phyloP scores from a whole-genome alignment of 768 basidiomycete species.

The Mycena leptocephala region DNA sequence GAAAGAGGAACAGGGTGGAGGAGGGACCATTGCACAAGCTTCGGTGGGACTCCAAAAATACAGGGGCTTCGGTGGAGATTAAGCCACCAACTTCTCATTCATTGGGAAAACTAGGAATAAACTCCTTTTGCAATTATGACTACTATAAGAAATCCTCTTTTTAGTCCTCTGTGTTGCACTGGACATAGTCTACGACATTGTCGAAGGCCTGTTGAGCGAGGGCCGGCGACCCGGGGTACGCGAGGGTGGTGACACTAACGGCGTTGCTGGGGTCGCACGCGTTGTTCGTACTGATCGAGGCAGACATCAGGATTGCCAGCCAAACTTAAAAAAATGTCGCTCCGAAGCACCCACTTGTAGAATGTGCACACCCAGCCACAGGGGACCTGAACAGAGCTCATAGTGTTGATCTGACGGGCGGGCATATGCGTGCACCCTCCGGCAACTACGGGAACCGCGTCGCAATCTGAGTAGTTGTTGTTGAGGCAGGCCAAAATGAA shows the following conservation, averaged over 20 bases:
- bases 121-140: too few species aligned
- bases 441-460: background rate
- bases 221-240: too few species aligned
- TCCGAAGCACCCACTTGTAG: background rate
- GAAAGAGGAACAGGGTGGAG: too few species aligned
- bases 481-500: background rate
- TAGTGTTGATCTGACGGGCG: background rate
- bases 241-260: background rate
- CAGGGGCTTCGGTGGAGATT: too few species aligned
- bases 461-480: background rate
- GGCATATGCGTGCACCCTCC: background rate
- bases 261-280: background rate
- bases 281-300: background rate
- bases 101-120: too few species aligned
- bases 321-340: background rate
- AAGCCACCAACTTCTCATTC: too few species aligned
- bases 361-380: constrained; percentile 5
- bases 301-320: background rate
- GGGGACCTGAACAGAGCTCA: constrained; percentile 2
- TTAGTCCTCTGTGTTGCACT: background rate
- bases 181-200: constrained; percentile 1
- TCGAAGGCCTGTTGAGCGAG: background rate
- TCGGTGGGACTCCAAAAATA: too few species aligned
- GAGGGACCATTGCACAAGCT: too few species aligned
- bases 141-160: background rate